phyloP scores from a whole-genome alignment of 257 asterid species.

The Nicotiana sylvestris region DNA sequence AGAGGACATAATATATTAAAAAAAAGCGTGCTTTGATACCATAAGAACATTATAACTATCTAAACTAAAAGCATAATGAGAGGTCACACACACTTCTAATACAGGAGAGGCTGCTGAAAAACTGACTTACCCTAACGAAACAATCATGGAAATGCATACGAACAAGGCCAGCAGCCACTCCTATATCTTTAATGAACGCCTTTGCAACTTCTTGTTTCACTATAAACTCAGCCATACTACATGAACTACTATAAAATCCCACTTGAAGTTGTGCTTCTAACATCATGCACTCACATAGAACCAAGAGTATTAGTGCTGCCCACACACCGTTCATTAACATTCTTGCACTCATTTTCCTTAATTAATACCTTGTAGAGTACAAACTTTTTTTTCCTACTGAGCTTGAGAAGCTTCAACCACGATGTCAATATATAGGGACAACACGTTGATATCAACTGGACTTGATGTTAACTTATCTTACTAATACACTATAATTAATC shows the following conservation, averaged over 20 bases:
- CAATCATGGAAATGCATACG: conserved; percentile 89
- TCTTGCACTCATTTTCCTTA: conserved; percentile 25
- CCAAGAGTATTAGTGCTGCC: conserved; percentile 3
- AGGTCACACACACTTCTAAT: no score
- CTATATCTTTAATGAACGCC: conserved; percentile 41
- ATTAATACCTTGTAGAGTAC: not conserved
- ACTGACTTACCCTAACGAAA: conserved; percentile 57
- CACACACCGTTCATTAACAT: not conserved
- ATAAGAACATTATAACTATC: no score
- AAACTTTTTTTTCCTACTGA: not conserved
- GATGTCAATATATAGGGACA: not conserved
- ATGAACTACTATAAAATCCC: conserved; percentile 50
- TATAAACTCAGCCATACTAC: conserved; percentile 47
- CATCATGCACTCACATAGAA: conserved; percentile 17
- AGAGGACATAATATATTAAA: no score
- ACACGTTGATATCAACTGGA: not conserved
- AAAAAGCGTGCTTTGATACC: no score
- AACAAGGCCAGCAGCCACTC: conserved; percentile 74
- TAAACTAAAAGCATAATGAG: no score
- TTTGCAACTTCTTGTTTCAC: conserved; percentile 51
- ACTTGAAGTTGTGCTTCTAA: conserved; percentile 49
- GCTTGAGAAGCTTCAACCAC: not conserved
- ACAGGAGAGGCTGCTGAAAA: no score
- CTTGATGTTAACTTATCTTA: not conserved
- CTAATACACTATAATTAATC: not conserved